Percentiles rank a stretch among this genome's conserved stretches.
These are phyloP conservation scores for Beta corolliflora DNA, from an alignment of 179 eudicot species.

Conservation along the genomic window DNA sequence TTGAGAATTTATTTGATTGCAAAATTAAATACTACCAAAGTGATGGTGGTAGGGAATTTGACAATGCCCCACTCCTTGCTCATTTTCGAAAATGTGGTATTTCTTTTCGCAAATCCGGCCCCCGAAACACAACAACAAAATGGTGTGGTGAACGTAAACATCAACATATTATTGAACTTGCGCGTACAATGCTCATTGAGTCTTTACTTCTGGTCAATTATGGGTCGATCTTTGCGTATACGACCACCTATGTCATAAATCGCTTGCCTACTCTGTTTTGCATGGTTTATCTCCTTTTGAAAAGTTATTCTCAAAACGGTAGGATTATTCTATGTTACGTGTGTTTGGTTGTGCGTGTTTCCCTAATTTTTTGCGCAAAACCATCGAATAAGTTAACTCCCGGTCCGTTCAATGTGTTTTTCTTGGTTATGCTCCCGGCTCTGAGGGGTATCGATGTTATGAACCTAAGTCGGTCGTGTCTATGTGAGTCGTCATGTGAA, in stretches of 20 bases:
- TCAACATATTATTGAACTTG: not conserved
- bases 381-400: not conserved
- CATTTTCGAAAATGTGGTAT: not conserved
- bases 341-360: too few relatives aligned
- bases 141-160: not conserved
- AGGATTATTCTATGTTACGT: too few relatives aligned
- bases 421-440: too few relatives aligned
- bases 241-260: too few relatives aligned
- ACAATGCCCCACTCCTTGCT: not conserved
- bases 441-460: too few relatives aligned
- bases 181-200: not conserved
- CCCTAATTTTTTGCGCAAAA: too few relatives aligned
- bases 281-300: not conserved
- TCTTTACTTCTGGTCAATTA: not conserved
- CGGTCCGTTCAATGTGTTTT: not conserved
- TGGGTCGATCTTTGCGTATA: too few relatives aligned
- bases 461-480: too few relatives aligned
- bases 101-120: not conserved
- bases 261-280: not conserved
- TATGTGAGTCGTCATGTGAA: too few relatives aligned
- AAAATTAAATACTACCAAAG: constrained; percentile 2
- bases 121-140: constrained; percentile 5
- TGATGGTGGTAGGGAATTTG: not conserved
- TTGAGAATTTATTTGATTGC: not conserved
- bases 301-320: not conserved